Evolutionary conservation across 2,329 filamentous ascomycete species (phyloP), one percentile per base, ranked within the genome.

Genomic region (Albifimbria verrucaria): DNA sequence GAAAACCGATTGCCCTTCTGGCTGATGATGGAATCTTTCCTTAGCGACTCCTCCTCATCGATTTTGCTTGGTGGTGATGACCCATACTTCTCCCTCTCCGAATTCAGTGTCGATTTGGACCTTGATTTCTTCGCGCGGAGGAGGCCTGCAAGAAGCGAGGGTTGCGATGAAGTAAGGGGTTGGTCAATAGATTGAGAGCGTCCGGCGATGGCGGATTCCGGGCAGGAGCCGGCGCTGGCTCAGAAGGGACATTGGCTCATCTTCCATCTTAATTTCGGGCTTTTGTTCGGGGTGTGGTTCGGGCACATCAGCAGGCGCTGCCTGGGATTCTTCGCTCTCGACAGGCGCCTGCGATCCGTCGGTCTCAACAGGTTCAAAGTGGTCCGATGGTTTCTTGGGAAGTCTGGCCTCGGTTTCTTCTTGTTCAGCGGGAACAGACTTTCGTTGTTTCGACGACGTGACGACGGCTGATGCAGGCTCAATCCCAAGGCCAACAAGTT

Each of bases 11-110:
- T 66, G 15, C 66, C 70, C 51, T 72, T 74, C 25, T 67, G 72
- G 54, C 79, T 82, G 48, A 77, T 73, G 49, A 83, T 81, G 1
- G 84, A 86, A 21, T 75, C 72, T 56, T 81, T 82, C 43, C 78
- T 76, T 32, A 78, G 68, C 5, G 74, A 73, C 32, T 79, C 79
- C 15, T 78, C 74, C 17, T 79, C 77, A 45, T 79, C 75, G 20
- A 72, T 70, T 57, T 72, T 72, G 45, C 65, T 64, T 4, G 63
- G 66, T 11, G 71, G 61, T 2, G 71, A 68, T 18, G 69, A 72
- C 3, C 67, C 63, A 41, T 64, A 62, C 55, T 66, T 74, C 36
- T 73, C 71, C 36, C 69, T 68, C 10, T 73, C 74, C 3, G 73
- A 72, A 45, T 64, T 67, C 22, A 73, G 65, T 0, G 78, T 79